Evolutionary conservation across 2,329 filamentous ascomycete species (phyloP).

Genomic region (Xylaria sp.): DNA sequence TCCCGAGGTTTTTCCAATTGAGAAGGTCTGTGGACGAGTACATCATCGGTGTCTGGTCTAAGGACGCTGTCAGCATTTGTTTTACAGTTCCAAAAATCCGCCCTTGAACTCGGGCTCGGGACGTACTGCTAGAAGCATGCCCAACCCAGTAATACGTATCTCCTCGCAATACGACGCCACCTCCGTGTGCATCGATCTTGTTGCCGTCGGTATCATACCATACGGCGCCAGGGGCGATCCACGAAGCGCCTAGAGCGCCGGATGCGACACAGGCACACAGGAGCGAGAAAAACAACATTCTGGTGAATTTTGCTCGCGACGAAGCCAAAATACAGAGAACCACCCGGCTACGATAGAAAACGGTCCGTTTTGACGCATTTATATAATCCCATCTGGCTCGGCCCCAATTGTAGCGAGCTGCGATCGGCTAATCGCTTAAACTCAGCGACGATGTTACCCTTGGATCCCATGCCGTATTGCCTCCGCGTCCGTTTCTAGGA

Average conservation of each 20-base stretch:
- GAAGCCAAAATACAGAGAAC: background rate
- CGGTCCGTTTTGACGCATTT: background rate
- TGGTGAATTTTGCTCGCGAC: background rate
- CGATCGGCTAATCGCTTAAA: constrained; percentile 13
- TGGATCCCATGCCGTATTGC: background rate
- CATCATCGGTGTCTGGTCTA: constrained; percentile 51
- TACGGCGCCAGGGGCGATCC: constrained; percentile 53
- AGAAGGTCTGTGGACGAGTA: constrained; percentile 54
- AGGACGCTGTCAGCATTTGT: background rate
- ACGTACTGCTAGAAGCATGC: constrained; percentile 50
- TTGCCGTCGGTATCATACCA: constrained; percentile 53
- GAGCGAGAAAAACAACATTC: background rate
- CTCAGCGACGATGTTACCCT: background rate
- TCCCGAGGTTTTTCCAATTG: constrained; percentile 53
- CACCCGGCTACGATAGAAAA: background rate
- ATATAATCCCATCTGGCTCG: constrained; percentile 4
- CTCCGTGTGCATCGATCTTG: constrained; percentile 55
- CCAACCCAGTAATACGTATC: constrained; percentile 55
- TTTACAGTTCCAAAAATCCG: background rate
- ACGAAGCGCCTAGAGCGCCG: constrained; percentile 45
- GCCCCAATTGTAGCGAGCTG: constrained; percentile 16
- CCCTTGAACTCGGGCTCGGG: background rate
- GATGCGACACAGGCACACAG: background rate
- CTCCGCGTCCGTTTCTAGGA: background rate
- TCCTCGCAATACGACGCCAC: constrained; percentile 50